These are phyloP conservation scores for Corniculantispora saksenae DNA, from an alignment of 2,329 filamentous ascomycete genomes.

Conservation along the genomic window DNA sequence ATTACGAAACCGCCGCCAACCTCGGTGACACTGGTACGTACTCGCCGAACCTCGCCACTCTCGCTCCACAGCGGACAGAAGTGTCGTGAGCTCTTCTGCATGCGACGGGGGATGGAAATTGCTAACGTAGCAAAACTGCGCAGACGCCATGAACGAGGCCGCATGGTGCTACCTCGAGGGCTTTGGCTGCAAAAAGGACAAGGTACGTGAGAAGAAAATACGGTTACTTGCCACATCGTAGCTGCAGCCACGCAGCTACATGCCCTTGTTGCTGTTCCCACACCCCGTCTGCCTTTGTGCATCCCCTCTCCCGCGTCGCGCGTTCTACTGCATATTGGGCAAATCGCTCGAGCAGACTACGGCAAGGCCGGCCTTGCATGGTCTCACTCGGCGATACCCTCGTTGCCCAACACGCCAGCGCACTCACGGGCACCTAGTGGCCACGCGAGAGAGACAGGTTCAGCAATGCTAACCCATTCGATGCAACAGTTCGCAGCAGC, in stretches of 20 bases:
- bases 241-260: background rate
- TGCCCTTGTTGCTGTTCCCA: background rate
- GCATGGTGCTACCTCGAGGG: constrained; percentile 96
- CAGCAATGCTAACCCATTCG: constrained; percentile 8
- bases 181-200: constrained; percentile 98
- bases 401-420: background rate
- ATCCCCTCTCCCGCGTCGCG: too few species aligned
- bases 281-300: too few species aligned
- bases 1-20: constrained; percentile 97
- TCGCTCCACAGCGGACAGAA: background rate
- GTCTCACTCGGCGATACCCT: background rate
- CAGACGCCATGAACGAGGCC: constrained; percentile 95
- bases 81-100: background rate
- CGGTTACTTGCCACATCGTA: too few species aligned
- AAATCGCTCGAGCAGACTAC: too few species aligned
- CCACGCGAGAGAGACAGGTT: too few species aligned
- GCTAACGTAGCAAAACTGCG: constrained; percentile 12
- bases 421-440: too few species aligned
- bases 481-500: constrained; percentile 71
- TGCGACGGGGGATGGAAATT: background rate
- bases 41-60: background rate
- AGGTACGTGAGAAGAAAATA: constrained; percentile 65
- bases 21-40: constrained; percentile 78
- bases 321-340: too few species aligned
- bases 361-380: too few species aligned